A percentile compares a stretch with the other conserved stretches of the same genome.
Evolutionary conservation across 371 early-diverging fungal genomes (phyloP).

Genomic region (Lichtheimia corymbifera): DNA sequence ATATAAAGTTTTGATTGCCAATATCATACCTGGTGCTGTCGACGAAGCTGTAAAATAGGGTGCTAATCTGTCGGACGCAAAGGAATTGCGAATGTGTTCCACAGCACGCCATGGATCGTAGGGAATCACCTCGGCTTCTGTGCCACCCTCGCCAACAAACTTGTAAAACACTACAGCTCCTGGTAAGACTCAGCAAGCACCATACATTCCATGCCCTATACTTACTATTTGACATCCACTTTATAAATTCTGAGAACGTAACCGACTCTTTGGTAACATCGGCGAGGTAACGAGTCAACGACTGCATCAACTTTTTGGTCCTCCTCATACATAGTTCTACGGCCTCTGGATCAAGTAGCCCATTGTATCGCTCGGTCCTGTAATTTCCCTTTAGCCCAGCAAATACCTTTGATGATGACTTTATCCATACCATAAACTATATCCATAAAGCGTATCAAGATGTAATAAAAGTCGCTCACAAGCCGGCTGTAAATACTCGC

Average conservation of each 20-base stretch:
- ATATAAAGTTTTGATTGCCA: neutral
- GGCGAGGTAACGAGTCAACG: neutral
- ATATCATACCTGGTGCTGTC: neutral
- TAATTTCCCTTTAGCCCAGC: neutral
- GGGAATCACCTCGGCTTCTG: neutral
- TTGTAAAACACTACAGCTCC: neutral
- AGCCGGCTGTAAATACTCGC: constrained; percentile 9
- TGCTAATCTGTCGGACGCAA: constrained; percentile 6
- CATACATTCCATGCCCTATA: neutral
- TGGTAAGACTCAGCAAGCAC: neutral
- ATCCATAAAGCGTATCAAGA: constrained; percentile 7
- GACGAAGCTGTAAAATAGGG: constrained; percentile 3
- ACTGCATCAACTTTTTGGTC: constrained; percentile 1
- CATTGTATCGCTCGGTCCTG: constrained; percentile 11
- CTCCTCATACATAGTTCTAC: neutral
- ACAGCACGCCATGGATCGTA: constrained; percentile 10
- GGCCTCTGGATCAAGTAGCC: neutral
- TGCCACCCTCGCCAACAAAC: neutral
- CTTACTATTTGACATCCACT: constrained; percentile 9
- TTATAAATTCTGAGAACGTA: constrained; percentile 5
- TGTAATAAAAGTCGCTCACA: constrained; percentile 7
- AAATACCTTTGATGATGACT: neutral
- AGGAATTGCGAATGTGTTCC: constrained; percentile 3
- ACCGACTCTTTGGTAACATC: constrained; percentile 1
- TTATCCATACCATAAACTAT: constrained; percentile 6